phyloP scores from a whole-genome alignment of 2,329 filamentous ascomycete species.

The Sporothrix phasma region DNA sequence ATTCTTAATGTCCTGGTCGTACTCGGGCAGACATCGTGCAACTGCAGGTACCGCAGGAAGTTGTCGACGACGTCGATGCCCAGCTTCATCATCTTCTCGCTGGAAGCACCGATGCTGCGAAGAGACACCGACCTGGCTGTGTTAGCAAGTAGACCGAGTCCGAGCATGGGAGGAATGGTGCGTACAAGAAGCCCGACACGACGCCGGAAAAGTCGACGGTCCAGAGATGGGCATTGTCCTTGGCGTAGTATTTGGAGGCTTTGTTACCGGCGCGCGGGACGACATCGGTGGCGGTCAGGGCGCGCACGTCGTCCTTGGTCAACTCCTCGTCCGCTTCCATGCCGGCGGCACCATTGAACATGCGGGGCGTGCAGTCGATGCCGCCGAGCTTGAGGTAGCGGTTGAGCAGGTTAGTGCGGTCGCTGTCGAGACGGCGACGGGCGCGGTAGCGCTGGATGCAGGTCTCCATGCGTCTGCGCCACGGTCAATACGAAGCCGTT shows the following conservation, averaged over 20 bases:
- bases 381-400: constrained; percentile 80
- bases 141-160: not conserved
- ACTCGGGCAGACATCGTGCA: constrained; percentile 80
- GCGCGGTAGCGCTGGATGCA: constrained; percentile 74
- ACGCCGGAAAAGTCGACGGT: constrained; percentile 72
- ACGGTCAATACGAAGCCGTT: not conserved
- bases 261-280: constrained; percentile 35
- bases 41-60: constrained; percentile 78
- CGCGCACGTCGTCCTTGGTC: constrained; percentile 54
- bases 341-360: constrained; percentile 52
- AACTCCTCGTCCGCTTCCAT: constrained; percentile 40
- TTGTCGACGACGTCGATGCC: constrained; percentile 64
- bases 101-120: constrained; percentile 45
- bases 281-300: constrained; percentile 53
- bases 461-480: constrained; percentile 62
- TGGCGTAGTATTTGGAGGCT: constrained; percentile 40
- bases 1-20: constrained; percentile 52
- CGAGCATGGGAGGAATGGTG: not conserved
- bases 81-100: constrained; percentile 43
- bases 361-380: constrained; percentile 47
- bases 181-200: constrained; percentile 66
- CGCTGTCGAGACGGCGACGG: constrained; percentile 60
- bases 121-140: constrained; percentile 43
- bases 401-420: constrained; percentile 56
- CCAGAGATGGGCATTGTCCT: constrained; percentile 48